Evolutionary conservation across 257 asterid genomes (phyloP), one percentile per base, ranked within the genome.

Genomic region (Verbascum thapsus): DNA sequence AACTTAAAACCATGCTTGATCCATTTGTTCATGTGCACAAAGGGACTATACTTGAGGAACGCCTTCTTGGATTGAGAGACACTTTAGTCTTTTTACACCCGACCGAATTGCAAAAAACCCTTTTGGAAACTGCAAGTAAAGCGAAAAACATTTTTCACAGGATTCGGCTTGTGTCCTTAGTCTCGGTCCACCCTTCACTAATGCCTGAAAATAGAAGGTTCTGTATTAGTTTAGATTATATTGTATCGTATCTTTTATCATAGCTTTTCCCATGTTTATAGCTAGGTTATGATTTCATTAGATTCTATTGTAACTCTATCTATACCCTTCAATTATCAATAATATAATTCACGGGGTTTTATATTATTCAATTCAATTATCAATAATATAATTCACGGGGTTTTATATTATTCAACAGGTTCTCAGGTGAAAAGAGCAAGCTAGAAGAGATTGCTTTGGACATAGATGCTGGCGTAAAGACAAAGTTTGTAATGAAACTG

Each of bases 101-200:
- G 1, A 77, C 94, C 0, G 64, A 54, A 7, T 8, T 61, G 41
- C 99, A 92, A 43, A 78, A 64, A 61, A 42, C 47, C 10, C 62
- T 79, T 2, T 74, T 89, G 7, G 57, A 73, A 55, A 32, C n/a
- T 6, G 73, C 81, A 3, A 17, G 56, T 20, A 58, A 39, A 7
- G 63, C 39, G 13, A 10, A 0, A 3, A 16, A 10, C 3, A 9
- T 61, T 10, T 60, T 88, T 6, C 61, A 71, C 1, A 68, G 52
- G 63, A 69, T 47, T 35, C 71, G 58, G 43, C 40, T 75, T 23
- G 80, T 85, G 61, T 74, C 97, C 41, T 51, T 80, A 34, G 59
- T 85, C 26, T 83, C 95, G 6, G 81, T 89, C 8, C 98, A 92
- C 60, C 98, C 95, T n/a, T 81, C 91, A 0, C 40, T 91, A 7